Evolutionary conservation across 164 flowering plant species (phyloP).

Genomic region (Vitis vinifera): ASM3070453v1 NC_081809.1:15791001-15791500

Average conservation of each 20-base stretch:
- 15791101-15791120: constrained; percentile 21
- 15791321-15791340: constrained; percentile 41
- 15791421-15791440: neutral
- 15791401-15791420: too few species aligned
- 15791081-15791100: constrained; percentile 14
- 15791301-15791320: constrained; percentile 47
- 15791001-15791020: constrained; percentile 72
- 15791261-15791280: neutral
- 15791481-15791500: neutral
- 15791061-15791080: constrained; percentile 35
- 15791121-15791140: constrained; percentile 27
- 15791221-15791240: too few species aligned
- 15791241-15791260: neutral
- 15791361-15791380: constrained; percentile 49
- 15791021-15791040: constrained; percentile 35
- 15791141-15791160: constrained; percentile 24
- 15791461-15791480: constrained; percentile 36
- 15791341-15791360: constrained; percentile 45
- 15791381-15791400: constrained; percentile 5
- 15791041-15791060: constrained; percentile 37
- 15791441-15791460: too few species aligned
- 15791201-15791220: neutral
- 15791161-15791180: constrained; percentile 21
- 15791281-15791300: constrained; percentile 30
- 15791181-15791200: too few species aligned